phyloP scores from a whole-genome alignment of 306 rosid species.

The Gynostemma pentaphyllum region DNA sequence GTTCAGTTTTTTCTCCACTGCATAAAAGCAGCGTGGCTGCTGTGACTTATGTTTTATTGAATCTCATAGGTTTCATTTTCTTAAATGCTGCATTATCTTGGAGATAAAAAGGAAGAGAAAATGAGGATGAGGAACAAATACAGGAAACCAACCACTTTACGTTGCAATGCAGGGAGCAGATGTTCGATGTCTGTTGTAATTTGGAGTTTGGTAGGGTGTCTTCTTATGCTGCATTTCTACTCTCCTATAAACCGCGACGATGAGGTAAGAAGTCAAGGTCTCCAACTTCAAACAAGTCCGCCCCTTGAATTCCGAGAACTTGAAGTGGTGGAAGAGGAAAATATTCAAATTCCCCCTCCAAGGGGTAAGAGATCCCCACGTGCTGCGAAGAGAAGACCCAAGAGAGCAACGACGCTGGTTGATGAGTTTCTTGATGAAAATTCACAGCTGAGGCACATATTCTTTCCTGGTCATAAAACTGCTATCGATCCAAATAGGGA shows the following conservation, averaged over 20 bases:
- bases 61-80: slow-evolving; percentile 56
- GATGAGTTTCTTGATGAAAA: slow-evolving; percentile 95
- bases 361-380: slow-evolving; percentile 91
- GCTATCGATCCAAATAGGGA: slow-evolving; percentile 52
- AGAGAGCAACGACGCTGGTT: slow-evolving; percentile 50
- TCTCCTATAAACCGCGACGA: slow-evolving; percentile 30
- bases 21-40: neutral
- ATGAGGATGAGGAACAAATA: slow-evolving; percentile 81
- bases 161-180: slow-evolving; percentile 75
- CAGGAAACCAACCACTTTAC: slow-evolving; percentile 65
- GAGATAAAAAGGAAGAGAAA: slow-evolving; percentile 47
- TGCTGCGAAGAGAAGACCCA: slow-evolving; percentile 75
- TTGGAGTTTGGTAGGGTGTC: slow-evolving; percentile 74
- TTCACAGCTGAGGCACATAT: slow-evolving; percentile 63
- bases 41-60: slow-evolving; percentile 37
- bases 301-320: slow-evolving; percentile 62
- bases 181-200: slow-evolving; percentile 36
- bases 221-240: slow-evolving; percentile 53
- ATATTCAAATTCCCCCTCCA: slow-evolving; percentile 77
- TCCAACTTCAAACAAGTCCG: slow-evolving; percentile 25
- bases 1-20: no score
- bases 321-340: slow-evolving; percentile 74
- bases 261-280: slow-evolving; percentile 17
- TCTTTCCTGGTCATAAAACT: slow-evolving; percentile 61
- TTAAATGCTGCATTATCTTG: slow-evolving; percentile 56